Base-by-base conservation (phyloP, 2,329 filamentous ascomycete genomes). In the Sarocladiaceae sp. region DNA sequence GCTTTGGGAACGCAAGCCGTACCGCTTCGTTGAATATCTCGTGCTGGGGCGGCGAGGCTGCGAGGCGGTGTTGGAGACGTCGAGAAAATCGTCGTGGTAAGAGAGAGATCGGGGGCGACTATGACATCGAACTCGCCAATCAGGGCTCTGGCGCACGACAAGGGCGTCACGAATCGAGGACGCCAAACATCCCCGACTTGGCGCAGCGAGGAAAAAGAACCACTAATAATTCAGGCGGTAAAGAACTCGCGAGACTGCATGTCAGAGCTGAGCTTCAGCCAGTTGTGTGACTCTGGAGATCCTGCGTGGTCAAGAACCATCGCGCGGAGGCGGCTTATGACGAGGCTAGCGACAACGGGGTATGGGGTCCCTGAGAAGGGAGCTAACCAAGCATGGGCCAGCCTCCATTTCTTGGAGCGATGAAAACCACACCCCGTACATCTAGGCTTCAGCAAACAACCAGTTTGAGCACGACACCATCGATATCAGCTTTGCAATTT, bases 101-200 rank as follows among this genome's bases (percentile, higher is more conserved):
- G 25, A 48, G 44, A 20, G 12, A 29, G 26, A 15, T 50, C 13
- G 47, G 47, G 47, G 47, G 47, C 47, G 22, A 50, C 31, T 50
- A 50, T 37, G 47, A 50, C 47, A 50, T 50, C 47, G 47, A 36
- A 8, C 31, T 50, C 31, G 33, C 47, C 47, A 50, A 50, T 50
- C 47, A 50, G 47, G 47, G 31, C 20, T 50, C 22, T 37, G 22
- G 47, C 31, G 47, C 31, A 37, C 28, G 47, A 50, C 29, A 37
- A 48, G 44, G 44, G 26, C 25, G 15, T 20, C 26, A 31, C 17
- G 26, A 13, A 31, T 33, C 17, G 44, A 13, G 22, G 47, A 20
- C 17, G 11, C 18, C 13, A 17, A 20, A 33, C 44, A 35, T 35
- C 44, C 11, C 29, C 44, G 29, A 23, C 25, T 12, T 10, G 18